Evolutionary conservation across 768 basidiomycete species (phyloP), one percentile per base, ranked within the genome.

Genomic region (Lactifluus pinguis): DNA sequence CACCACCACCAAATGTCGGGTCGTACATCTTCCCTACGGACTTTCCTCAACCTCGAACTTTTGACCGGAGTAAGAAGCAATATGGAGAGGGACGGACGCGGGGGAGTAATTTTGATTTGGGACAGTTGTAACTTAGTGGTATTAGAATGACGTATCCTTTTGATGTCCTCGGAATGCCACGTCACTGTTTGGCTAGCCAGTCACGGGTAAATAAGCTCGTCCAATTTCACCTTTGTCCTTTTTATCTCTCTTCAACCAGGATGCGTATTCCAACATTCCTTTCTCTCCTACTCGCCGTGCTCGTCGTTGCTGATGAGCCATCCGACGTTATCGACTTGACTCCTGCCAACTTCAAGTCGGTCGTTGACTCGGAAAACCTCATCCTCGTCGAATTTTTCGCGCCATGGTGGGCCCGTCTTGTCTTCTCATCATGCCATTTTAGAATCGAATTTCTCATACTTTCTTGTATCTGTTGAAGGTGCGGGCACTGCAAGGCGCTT

Each of bases 301-400:
- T 79, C 70, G 82, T 78, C 66, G 68, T 82, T 57, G 83, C 76
- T 15, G 76, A 82, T 44, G 76, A 72, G 13, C 76, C 82, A 30
- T 89, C 89, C 2, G 95, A 98, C 73, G 95, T 99, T 65, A 63
- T 93, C 51, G 86, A 77, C 71, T 76, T 98, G 62, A 90, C 83
- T 32, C 73, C 83, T 47, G 73, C 77, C 64, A 83, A 78, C 68
- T 95, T 97, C 71, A 80, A 87, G 65, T 74, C 79, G 34, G 72
- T 79, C 59, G 83, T 95, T 60, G 75, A 78, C 62, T 72, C 77
- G 3, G 89, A 92, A 69, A 71, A 85, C 19, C 75, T 95, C 65
- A 83, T 92, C 63, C 80, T 98, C 34, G 89, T 98, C 63, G 95
- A 98, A 79, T 98, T 94, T 85, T 95, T 91, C 71, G 90, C 91